Percentiles rank a stretch among this genome's conserved stretches.
These are phyloP conservation scores for Theobroma cacao DNA, from an alignment of 345 rosid genomes.

Conservation along the genomic window DNA sequence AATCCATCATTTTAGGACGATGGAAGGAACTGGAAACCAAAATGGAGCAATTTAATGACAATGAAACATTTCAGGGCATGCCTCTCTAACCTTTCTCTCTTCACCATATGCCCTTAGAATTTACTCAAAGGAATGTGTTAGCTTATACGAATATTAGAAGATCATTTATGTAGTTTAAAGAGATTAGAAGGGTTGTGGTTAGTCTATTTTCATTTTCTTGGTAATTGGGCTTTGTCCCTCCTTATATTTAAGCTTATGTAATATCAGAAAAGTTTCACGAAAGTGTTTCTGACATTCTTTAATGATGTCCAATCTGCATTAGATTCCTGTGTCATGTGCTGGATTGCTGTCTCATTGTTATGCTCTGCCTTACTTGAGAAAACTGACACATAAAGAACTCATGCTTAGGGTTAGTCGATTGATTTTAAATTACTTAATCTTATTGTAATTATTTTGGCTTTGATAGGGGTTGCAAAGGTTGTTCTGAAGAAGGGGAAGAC, in stretches of 20 bases:
- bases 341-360: neutral
- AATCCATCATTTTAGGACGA: neutral
- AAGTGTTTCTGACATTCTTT: neutral
- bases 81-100: neutral
- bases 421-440: neutral
- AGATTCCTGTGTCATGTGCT: neutral
- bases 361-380: neutral
- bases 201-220: neutral
- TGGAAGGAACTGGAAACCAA: neutral
- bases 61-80: neutral
- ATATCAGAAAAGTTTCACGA: neutral
- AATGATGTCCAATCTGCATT: neutral
- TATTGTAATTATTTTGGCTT: constrained; percentile 11
- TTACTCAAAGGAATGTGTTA: neutral
- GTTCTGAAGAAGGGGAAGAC: constrained; percentile 89
- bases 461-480: constrained; percentile 70
- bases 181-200: neutral
- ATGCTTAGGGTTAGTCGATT: neutral
- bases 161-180: neutral
- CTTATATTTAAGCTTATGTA: neutral
- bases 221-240: no score
- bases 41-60: neutral
- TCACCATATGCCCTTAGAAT: neutral
- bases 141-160: neutral
- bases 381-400: neutral